Percentiles rank a stretch among this genome's conserved stretches.
phyloP scores from a whole-genome alignment of 768 basidiomycete species.

The Rickenella mellea region DNA sequence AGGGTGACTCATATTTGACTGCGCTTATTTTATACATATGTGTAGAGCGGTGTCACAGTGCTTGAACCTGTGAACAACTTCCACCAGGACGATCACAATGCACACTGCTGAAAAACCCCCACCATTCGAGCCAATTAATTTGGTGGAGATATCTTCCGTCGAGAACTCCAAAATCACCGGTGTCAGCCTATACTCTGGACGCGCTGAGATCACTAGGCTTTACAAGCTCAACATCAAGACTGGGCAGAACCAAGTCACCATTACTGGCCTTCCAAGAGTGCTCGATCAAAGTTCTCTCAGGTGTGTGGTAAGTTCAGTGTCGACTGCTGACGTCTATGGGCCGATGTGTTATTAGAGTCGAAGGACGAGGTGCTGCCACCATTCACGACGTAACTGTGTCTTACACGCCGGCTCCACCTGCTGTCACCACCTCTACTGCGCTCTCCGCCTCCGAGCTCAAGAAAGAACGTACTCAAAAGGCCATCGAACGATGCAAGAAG shows the following conservation, averaged over 20 bases:
- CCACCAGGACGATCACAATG: no score
- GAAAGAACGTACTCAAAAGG: constrained; percentile 18
- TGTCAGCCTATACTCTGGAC: constrained; percentile 31
- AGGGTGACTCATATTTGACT: no score
- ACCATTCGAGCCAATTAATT: no score
- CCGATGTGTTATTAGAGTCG: constrained; percentile 24
- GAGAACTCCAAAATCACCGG: constrained; percentile 27
- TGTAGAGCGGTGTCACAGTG: no score
- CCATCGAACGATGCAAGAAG: constrained; percentile 21
- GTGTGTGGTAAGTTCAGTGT: constrained; percentile 17
- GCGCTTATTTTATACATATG: no score
- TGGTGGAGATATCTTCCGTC: no score
- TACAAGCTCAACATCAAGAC: constrained; percentile 27
- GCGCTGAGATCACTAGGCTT: constrained; percentile 32
- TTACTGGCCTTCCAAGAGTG: constrained; percentile 27
- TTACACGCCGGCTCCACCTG: constrained; percentile 8
- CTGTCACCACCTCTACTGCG: constrained; percentile 16
- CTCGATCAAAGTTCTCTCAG: constrained; percentile 30
- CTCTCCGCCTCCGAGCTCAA: constrained; percentile 17
- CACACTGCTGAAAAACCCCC: no score
- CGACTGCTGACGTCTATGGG: no score
- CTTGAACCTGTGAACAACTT: no score
- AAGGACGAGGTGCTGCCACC: constrained; percentile 33
- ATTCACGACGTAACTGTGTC: constrained; percentile 37
- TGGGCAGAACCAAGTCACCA: constrained; percentile 31